phyloP scores from a whole-genome alignment of 148 eudicot species.

The Dysphania ambrosioides region DNA sequence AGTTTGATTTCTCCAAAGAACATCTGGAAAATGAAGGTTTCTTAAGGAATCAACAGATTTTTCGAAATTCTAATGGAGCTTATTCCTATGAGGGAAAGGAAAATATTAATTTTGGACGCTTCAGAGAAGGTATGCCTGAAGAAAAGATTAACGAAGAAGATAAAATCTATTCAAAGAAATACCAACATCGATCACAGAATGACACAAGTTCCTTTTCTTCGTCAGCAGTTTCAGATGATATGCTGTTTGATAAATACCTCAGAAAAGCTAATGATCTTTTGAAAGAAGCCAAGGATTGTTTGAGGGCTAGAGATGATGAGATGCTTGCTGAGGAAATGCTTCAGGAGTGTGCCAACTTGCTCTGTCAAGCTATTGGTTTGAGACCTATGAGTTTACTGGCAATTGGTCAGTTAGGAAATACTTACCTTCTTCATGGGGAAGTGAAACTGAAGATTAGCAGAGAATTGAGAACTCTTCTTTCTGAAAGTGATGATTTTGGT shows the following conservation, averaged over 20 bases:
- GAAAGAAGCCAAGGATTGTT: slow-evolving; percentile 58
- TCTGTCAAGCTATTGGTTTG: slow-evolving; percentile 66
- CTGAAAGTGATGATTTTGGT: slow-evolving; percentile 32
- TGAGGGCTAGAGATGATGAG: slow-evolving; percentile 38
- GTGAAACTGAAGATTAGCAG: slow-evolving; percentile 64
- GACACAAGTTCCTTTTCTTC: slow-evolving; percentile 39
- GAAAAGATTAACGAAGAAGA: slow-evolving; percentile 28
- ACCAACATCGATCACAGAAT: slow-evolving; percentile 25
- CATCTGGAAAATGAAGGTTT: slow-evolving; percentile 28
- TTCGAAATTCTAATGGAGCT: slow-evolving; percentile 27
- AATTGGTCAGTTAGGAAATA: slow-evolving; percentile 85
- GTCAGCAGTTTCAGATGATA: slow-evolving; percentile 51
- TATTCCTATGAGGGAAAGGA: slow-evolving; percentile 25
- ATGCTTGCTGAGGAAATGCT: slow-evolving; percentile 53
- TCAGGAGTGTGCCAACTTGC: slow-evolving; percentile 54
- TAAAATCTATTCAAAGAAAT: slow-evolving; percentile 28
- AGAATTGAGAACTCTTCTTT: slow-evolving; percentile 57
- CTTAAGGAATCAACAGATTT: slow-evolving; percentile 29
- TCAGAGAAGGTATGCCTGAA: slow-evolving; percentile 22
- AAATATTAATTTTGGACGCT: slow-evolving; percentile 29
- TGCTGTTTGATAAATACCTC: slow-evolving; percentile 56
- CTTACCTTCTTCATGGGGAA: slow-evolving; percentile 97
- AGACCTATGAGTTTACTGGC: slow-evolving; percentile 96
- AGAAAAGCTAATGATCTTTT: slow-evolving; percentile 54
- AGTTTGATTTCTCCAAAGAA: slow-evolving; percentile 35